phyloP scores from a whole-genome alignment of 176 grass and related monocot species.

The Avena eriantha region DNA sequence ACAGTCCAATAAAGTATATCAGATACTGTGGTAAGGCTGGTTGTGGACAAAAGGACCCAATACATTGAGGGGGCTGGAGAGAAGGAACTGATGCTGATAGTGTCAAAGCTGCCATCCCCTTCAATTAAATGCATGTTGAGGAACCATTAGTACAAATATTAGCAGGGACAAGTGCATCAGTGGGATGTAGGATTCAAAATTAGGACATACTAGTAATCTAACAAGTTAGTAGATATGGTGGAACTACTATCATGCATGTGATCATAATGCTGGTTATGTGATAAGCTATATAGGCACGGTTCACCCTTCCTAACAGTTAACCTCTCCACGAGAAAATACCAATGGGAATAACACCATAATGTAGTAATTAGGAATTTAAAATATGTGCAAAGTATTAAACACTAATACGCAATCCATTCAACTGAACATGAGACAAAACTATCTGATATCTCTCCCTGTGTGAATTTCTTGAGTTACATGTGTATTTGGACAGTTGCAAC shows the following conservation, averaged over 20 bases:
- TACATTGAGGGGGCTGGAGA: constrained; percentile 60
- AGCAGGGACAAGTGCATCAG: not conserved
- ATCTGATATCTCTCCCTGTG: not conserved
- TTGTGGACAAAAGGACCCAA: constrained; percentile 61
- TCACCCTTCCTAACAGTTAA: not conserved
- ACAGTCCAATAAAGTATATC: constrained; percentile 71
- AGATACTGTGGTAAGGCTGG: constrained; percentile 62
- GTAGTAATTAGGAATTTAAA: constrained; percentile 1
- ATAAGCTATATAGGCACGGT: constrained; percentile 2
- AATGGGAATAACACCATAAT: not conserved
- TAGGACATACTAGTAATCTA: constrained; percentile 27
- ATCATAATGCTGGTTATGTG: not conserved
- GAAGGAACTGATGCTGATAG: constrained; percentile 61
- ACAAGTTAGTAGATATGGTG: not conserved
- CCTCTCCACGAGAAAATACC: not conserved
- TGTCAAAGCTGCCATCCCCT: constrained; percentile 78
- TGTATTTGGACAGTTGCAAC: constrained; percentile 31
- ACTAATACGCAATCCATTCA: not conserved
- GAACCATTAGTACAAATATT: constrained; percentile 34
- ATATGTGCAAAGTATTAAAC: not conserved
- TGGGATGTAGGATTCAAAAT: constrained; percentile 12
- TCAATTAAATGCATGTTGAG: constrained; percentile 33
- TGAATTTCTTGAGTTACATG: not conserved
- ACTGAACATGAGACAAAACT: constrained; percentile 2
- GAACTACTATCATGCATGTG: not conserved